A percentile compares a stretch with the other conserved stretches of the same genome.
Evolutionary conservation across 352 stramenopile species (phyloP).

Genomic region (Elongisporangium anandrum): DNA sequence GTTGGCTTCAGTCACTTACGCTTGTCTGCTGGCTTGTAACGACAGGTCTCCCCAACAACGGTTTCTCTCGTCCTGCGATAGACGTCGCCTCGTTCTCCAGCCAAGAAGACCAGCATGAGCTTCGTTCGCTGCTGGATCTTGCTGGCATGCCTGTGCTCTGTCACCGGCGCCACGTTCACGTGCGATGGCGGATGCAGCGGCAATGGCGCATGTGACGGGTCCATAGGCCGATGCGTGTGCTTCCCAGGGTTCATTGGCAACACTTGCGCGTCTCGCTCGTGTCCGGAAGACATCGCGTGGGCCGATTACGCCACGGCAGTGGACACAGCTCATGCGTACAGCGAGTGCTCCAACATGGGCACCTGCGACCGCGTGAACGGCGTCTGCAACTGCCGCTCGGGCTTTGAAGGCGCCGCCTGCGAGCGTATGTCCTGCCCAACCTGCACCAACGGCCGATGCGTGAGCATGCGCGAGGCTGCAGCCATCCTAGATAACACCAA

Average conservation of each 20-base stretch:
- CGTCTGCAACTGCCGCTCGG: constrained; percentile 40
- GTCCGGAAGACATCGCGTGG: constrained; percentile 50
- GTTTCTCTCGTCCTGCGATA: not conserved
- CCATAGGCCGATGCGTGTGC: constrained; percentile 73
- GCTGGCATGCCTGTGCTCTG: not conserved
- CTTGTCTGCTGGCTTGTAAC: not conserved
- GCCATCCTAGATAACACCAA: constrained; percentile 56
- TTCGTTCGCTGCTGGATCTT: not conserved
- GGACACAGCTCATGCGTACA: constrained; percentile 66
- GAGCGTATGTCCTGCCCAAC: constrained; percentile 52
- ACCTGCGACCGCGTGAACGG: constrained; percentile 74
- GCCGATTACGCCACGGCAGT: constrained; percentile 49
- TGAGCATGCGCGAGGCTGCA: constrained; percentile 67
- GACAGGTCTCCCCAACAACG: not conserved
- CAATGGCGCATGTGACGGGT: constrained; percentile 43
- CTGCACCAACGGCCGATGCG: constrained; percentile 63
- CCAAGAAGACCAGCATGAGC: not conserved
- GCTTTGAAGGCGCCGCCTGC: constrained; percentile 78
- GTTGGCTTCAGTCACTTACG: no score
- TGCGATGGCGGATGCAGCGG: constrained; percentile 86
- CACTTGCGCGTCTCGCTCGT: constrained; percentile 49
- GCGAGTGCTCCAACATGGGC: constrained; percentile 86
- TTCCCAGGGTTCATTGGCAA: constrained; percentile 72
- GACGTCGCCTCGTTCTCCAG: not conserved
- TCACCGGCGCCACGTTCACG: constrained; percentile 12